Conservation (phyloP, 371 early-diverging fungal genomes). For the Mortierella sp. region DNA sequence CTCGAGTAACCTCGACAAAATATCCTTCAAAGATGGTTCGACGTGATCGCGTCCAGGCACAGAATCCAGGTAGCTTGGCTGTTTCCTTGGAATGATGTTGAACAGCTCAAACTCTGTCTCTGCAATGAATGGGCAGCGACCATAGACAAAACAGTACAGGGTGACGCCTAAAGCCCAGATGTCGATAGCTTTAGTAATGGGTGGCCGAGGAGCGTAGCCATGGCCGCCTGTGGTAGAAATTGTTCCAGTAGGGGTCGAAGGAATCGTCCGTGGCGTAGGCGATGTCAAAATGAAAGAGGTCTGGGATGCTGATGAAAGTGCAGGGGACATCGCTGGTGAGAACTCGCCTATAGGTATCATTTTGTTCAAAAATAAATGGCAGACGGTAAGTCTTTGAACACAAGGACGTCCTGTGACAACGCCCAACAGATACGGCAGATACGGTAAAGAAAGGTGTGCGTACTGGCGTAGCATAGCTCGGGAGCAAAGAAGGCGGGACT, state of each 20-base stretch:
- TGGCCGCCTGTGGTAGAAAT: constrained; percentile 15
- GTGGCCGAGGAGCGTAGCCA: constrained; percentile 57
- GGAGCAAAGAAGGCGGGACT: constrained; percentile 99
- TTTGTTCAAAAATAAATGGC: background rate
- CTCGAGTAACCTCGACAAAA: constrained; percentile 80
- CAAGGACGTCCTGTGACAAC: too few relatives aligned
- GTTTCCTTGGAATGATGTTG: constrained; percentile 84
- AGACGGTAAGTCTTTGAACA: background rate
- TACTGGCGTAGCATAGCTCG: constrained; percentile 88
- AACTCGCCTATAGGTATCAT: constrained; percentile 41
- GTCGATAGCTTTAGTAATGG: constrained; percentile 92
- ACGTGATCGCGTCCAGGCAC: constrained; percentile 54
- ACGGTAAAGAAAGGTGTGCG: constrained; percentile 22
- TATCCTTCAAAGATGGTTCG: constrained; percentile 63
- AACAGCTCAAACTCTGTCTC: constrained; percentile 97
- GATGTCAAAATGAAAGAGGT: constrained; percentile 39
- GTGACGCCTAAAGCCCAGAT: constrained; percentile 99
- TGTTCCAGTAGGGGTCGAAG: constrained; percentile 40
- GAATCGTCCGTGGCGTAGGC: constrained; percentile 30
- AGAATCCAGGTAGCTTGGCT: constrained; percentile 70
- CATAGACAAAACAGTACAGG: constrained; percentile 96
- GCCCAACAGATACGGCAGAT: background rate
- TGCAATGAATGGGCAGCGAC: constrained; percentile 97
- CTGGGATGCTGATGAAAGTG: constrained; percentile 37
- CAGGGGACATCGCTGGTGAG: constrained; percentile 45